These are phyloP conservation scores for Fonsecaea pugnacius DNA, from an alignment of 2,329 filamentous ascomycete species.

Conservation along the genomic window DNA sequence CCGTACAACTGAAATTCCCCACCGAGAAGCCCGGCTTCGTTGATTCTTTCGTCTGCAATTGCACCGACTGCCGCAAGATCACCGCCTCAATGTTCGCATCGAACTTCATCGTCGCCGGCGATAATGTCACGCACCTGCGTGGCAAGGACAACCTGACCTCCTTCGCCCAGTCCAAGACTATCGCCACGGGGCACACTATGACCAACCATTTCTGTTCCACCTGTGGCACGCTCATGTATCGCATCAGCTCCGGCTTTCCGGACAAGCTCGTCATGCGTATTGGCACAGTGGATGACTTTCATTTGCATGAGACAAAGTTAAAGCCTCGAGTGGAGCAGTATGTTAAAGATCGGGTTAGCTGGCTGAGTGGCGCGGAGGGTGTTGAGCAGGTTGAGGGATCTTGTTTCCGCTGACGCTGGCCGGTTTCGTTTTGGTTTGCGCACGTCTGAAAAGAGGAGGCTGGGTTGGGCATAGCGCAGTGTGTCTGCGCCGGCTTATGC, in stretches of 20 bases:
- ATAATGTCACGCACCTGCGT: constrained; percentile 54
- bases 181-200: constrained; percentile 57
- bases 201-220: constrained; percentile 65
- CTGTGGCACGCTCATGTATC: constrained; percentile 67
- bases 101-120: constrained; percentile 59
- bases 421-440: background rate
- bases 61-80: constrained; percentile 65
- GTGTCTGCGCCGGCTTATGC: background rate
- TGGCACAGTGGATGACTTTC: constrained; percentile 67
- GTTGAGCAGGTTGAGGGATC: constrained; percentile 38
- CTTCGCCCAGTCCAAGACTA: constrained; percentile 55
- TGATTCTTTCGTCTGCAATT: constrained; percentile 63
- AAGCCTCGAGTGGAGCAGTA: constrained; percentile 60
- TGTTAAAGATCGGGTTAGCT: constrained; percentile 56
- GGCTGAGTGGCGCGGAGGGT: constrained; percentile 51
- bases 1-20: constrained; percentile 60
- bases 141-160: constrained; percentile 57
- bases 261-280: constrained; percentile 57
- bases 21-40: constrained; percentile 53
- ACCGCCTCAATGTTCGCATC: constrained; percentile 66
- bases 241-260: constrained; percentile 52
- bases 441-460: background rate
- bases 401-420: background rate
- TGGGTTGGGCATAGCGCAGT: background rate
- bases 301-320: constrained; percentile 61